These are phyloP conservation scores for Hypoxylon sp. DNA, from an alignment of 2,329 filamentous ascomycete species.

Conservation along the genomic window DNA sequence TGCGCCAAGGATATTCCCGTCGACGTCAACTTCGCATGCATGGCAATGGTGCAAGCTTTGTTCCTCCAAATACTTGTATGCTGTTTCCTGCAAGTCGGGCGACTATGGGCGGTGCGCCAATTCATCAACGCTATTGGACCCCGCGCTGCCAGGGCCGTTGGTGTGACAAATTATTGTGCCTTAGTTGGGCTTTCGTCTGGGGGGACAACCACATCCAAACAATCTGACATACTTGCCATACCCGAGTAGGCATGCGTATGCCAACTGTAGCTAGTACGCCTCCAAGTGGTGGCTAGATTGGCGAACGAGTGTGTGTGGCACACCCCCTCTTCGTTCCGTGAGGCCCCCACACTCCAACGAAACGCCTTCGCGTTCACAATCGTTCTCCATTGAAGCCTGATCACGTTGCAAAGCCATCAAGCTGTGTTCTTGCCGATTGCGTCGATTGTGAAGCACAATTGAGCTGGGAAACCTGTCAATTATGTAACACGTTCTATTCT, in stretches of 20 bases:
- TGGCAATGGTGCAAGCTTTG: slow-evolving; percentile 33
- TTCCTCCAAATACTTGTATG: slow-evolving; percentile 43
- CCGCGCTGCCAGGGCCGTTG: slow-evolving; percentile 36
- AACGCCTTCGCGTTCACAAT: slow-evolving; percentile 28
- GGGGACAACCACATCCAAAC: slow-evolving; percentile 21
- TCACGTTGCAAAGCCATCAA: slow-evolving; percentile 41
- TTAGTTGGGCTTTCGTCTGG: slow-evolving; percentile 50
- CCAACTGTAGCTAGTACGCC: slow-evolving; percentile 30
- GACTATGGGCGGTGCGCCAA: slow-evolving; percentile 40
- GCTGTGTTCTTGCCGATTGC: slow-evolving; percentile 35
- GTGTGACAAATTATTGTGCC: slow-evolving; percentile 45
- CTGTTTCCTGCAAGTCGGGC: slow-evolving; percentile 32
- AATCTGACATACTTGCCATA: slow-evolving; percentile 23
- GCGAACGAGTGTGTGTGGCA: slow-evolving; percentile 27
- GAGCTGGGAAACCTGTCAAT: slow-evolving; percentile 37
- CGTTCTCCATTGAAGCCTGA: slow-evolving; percentile 44
- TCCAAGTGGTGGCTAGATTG: slow-evolving; percentile 24
- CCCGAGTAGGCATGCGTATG: slow-evolving; percentile 31
- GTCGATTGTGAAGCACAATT: slow-evolving; percentile 34
- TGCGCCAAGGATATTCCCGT: slow-evolving; percentile 35
- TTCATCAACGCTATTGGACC: slow-evolving; percentile 47
- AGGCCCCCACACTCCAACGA: slow-evolving; percentile 31
- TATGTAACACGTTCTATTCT: slow-evolving; percentile 16
- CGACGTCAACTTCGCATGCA: slow-evolving; percentile 36
- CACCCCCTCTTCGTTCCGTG: slow-evolving; percentile 18